These are phyloP conservation scores for Tylopilus vinaceipallidus DNA, from an alignment of 768 basidiomycete species.

Conservation along the genomic window DNA sequence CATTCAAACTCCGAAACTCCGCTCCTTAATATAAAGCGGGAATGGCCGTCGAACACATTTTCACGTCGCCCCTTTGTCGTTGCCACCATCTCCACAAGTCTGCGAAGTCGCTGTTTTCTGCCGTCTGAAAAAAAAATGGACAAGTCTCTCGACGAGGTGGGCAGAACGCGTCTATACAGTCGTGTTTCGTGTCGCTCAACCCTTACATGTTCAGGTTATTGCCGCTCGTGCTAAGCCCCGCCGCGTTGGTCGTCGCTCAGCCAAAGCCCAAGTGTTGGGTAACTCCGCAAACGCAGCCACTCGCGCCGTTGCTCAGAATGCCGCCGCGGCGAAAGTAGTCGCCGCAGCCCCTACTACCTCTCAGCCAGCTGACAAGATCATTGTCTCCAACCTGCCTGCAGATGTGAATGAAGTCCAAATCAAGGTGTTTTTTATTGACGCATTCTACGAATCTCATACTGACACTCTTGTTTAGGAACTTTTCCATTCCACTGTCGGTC, in stretches of 20 bases:
- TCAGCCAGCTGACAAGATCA: slow-evolving; percentile 76
- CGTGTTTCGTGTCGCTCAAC: slow-evolving; percentile 8
- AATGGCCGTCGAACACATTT: background rate
- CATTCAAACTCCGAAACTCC: slow-evolving; percentile 29
- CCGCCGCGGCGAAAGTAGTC: slow-evolving; percentile 40
- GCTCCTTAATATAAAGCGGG: slow-evolving; percentile 20
- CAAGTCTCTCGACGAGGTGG: slow-evolving; percentile 82
- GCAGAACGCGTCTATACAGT: slow-evolving; percentile 10
- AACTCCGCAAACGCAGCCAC: slow-evolving; percentile 47
- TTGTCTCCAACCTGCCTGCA: slow-evolving; percentile 88
- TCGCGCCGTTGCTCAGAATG: slow-evolving; percentile 51
- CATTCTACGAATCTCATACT: background rate
- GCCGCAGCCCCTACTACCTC: slow-evolving; percentile 38
- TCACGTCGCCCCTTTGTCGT: slow-evolving; percentile 29
- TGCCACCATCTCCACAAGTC: slow-evolving; percentile 19
- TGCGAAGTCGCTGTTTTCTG: no score
- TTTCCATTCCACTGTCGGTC: slow-evolving; percentile 87
- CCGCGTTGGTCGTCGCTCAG: slow-evolving; percentile 45
- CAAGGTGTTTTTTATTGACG: slow-evolving; percentile 56
- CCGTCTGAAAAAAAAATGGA: slow-evolving; percentile 75
- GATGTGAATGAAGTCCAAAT: slow-evolving; percentile 95
- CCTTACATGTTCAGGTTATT: slow-evolving; percentile 56
- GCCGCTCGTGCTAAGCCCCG: slow-evolving; percentile 51
- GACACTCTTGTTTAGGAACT: slow-evolving; percentile 66
- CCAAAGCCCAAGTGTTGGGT: slow-evolving; percentile 63